phyloP scores from a whole-genome alignment of 345 rosid species.

The Pugionium dolabratum region DNA sequence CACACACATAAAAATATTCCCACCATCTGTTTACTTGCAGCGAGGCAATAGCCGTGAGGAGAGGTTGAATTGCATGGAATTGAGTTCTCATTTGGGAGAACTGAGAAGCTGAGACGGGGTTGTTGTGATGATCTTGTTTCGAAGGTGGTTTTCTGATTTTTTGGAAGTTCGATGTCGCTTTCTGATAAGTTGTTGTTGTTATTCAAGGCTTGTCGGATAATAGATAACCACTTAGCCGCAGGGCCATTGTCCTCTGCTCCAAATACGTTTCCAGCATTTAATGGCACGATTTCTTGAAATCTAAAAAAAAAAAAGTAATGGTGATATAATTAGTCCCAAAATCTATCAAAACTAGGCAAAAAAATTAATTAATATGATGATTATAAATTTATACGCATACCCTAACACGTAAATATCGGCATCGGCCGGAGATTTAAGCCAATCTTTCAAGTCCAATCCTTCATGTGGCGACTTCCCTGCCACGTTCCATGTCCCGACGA shows the following conservation, averaged over 20 bases:
- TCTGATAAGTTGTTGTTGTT: slow-evolving; percentile 17
- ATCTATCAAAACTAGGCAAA: background rate
- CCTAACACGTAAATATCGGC: slow-evolving; percentile 85
- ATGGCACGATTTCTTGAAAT: slow-evolving; percentile 88
- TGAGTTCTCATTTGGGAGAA: background rate
- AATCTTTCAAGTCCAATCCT: slow-evolving; percentile 62
- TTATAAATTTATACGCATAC: slow-evolving; percentile 53
- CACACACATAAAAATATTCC: slow-evolving; percentile 87
- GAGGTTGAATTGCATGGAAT: slow-evolving; percentile 35
- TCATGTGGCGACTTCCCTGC: slow-evolving; percentile 81
- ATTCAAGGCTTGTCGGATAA: slow-evolving; percentile 67
- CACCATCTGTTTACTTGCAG: slow-evolving; percentile 95
- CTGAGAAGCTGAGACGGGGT: slow-evolving; percentile 59
- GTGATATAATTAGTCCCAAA: background rate
- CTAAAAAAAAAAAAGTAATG: slow-evolving; percentile 39
- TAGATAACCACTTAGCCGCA: slow-evolving; percentile 76
- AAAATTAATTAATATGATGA: slow-evolving; percentile 1
- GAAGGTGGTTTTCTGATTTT: slow-evolving; percentile 34
- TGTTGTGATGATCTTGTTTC: slow-evolving; percentile 32
- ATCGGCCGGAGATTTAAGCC: slow-evolving; percentile 57
- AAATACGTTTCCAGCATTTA: slow-evolving; percentile 79
- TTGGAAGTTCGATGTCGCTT: slow-evolving; percentile 21
- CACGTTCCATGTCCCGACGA: slow-evolving; percentile 95
- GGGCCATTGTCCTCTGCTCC: slow-evolving; percentile 81
- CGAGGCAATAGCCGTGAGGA: slow-evolving; percentile 52